Evolutionary conservation across 129 eudicot species (phyloP).

Genomic region (Escallonia herrerae): DNA sequence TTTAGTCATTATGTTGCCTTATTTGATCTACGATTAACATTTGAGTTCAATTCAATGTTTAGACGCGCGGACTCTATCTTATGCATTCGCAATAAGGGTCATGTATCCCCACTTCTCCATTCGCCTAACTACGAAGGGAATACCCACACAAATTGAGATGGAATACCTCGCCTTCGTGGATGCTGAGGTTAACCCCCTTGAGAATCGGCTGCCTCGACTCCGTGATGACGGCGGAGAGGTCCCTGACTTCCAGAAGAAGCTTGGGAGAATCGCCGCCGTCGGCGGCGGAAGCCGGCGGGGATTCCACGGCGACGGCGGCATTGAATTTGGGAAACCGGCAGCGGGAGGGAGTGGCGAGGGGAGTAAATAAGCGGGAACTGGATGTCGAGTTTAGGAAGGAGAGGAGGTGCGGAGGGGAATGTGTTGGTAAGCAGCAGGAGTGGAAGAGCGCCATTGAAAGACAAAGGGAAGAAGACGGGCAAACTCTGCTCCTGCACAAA

Average conservation of each 20-base stretch:
- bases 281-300: slow-evolving; percentile 33
- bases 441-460: slow-evolving; percentile 52
- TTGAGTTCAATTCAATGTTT: too few species aligned
- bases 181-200: slow-evolving; percentile 83
- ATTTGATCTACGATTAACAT: too few species aligned
- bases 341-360: slow-evolving; percentile 9
- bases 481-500: too few species aligned
- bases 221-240: slow-evolving; percentile 75
- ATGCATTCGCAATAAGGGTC: too few species aligned
- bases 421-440: slow-evolving; percentile 24
- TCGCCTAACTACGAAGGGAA: too few species aligned
- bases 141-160: neutral
- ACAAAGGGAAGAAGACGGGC: neutral
- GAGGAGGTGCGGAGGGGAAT: slow-evolving; percentile 17
- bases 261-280: slow-evolving; percentile 33
- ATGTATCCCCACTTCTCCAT: too few species aligned
- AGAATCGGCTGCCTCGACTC: slow-evolving; percentile 64
- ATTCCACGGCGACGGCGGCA: slow-evolving; percentile 49
- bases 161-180: slow-evolving; percentile 88
- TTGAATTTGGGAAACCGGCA: slow-evolving; percentile 10
- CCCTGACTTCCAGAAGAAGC: slow-evolving; percentile 69
- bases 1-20: too few species aligned
- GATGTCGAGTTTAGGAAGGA: slow-evolving; percentile 25
- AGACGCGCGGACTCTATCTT: too few species aligned
- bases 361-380: slow-evolving; percentile 8